phyloP scores from a whole-genome alignment of 805 yeast species.

The Yamadazyma tumulicola region DNA sequence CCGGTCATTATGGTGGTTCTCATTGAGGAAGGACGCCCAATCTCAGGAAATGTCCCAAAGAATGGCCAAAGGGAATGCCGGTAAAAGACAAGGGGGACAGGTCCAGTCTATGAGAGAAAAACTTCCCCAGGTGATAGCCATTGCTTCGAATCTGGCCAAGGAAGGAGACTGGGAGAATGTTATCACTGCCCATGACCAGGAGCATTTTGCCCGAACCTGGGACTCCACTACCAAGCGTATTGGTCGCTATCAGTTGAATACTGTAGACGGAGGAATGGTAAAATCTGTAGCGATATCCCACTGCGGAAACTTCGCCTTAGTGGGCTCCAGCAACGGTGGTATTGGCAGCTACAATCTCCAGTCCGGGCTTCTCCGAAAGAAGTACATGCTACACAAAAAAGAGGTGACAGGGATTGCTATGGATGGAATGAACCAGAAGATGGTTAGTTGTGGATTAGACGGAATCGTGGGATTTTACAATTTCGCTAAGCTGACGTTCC shows the following conservation, averaged over 20 bases:
- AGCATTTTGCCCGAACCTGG: constrained; percentile 88
- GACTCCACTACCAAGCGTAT: constrained; percentile 72
- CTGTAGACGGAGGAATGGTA: constrained; percentile 76
- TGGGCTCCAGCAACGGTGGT: constrained; percentile 85
- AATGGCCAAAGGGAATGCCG: constrained; percentile 33
- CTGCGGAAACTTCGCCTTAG: constrained; percentile 93
- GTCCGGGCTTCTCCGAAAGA: constrained; percentile 78
- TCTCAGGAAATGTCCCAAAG: constrained; percentile 90
- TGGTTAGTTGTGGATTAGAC: constrained; percentile 87
- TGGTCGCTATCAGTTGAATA: constrained; percentile 66
- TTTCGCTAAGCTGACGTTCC: constrained; percentile 64
- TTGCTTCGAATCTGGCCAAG: constrained; percentile 71
- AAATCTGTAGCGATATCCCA: constrained; percentile 76
- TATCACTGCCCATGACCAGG: constrained; percentile 83
- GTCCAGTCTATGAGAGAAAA: constrained; percentile 56
- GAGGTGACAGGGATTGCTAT: constrained; percentile 85
- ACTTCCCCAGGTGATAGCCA: constrained; percentile 68
- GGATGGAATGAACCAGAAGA: constrained; percentile 84
- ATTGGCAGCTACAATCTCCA: constrained; percentile 87
- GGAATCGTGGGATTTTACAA: constrained; percentile 86
- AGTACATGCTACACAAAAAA: constrained; percentile 65
- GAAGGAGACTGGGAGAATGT: constrained; percentile 93
- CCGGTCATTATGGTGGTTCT: constrained; percentile 83
- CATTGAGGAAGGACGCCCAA: constrained; percentile 93
- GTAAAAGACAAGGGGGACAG: constrained; percentile 52